These are phyloP conservation scores for Alternaria burnsii DNA, from an alignment of 2,329 filamentous ascomycete genomes.

Conservation along the genomic window DNA sequence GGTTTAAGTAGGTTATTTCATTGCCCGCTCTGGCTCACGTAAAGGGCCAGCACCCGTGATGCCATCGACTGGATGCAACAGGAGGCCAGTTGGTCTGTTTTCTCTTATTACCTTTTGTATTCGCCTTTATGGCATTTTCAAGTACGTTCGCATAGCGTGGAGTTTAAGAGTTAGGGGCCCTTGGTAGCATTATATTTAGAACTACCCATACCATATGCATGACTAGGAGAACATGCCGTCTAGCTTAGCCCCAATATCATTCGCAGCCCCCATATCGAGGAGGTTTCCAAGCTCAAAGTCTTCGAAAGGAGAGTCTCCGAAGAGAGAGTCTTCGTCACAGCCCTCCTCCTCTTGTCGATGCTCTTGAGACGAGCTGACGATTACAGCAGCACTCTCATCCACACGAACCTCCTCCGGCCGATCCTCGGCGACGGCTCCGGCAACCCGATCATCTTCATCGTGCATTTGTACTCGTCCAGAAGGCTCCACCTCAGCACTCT, in stretches of 20 bases:
- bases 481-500: background rate
- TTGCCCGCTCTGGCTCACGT: background rate
- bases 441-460: background rate
- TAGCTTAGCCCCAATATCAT: background rate
- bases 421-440: background rate
- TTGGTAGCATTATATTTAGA: background rate
- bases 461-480: background rate
- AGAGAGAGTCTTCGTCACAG: background rate
- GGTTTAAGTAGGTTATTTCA: slow-evolving; percentile 28
- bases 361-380: background rate
- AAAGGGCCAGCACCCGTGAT: background rate
- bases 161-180: background rate
- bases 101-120: slow-evolving; percentile 1
- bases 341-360: background rate
- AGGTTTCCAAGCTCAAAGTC: background rate
- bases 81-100: background rate
- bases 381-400: background rate
- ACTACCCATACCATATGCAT: background rate
- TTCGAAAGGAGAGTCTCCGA: background rate
- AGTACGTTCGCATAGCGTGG: slow-evolving; percentile 5
- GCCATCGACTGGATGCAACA: background rate
- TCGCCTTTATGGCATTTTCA: background rate
- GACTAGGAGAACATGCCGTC: background rate
- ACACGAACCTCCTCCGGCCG: background rate
- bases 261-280: background rate